These are phyloP conservation scores for Candida maris DNA, from an alignment of 805 yeast species.

Conservation along the genomic window DNA sequence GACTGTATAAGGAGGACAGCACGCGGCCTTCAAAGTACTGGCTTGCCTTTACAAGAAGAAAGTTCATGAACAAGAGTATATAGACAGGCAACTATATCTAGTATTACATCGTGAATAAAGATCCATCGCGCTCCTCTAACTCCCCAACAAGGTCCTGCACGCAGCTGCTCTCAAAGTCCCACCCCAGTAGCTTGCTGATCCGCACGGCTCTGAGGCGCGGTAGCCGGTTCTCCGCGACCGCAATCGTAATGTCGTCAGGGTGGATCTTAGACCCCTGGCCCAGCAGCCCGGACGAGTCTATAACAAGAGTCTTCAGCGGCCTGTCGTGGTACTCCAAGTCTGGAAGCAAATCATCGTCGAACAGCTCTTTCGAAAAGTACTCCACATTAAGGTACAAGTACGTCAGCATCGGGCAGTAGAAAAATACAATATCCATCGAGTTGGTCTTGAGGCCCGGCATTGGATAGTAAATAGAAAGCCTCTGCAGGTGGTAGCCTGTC, in stretches of 20 bases:
- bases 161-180: conserved; percentile 68
- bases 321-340: conserved; percentile 27
- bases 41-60: conserved; percentile 92
- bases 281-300: conserved; percentile 81
- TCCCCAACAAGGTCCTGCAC: conserved; percentile 62
- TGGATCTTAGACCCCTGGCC: conserved; percentile 82
- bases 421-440: conserved; percentile 69
- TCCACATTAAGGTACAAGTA: conserved; percentile 74
- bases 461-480: conserved; percentile 75
- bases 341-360: conserved; percentile 43
- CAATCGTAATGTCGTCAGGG: conserved; percentile 85
- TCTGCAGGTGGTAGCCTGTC: conserved; percentile 62
- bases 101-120: conserved; percentile 47
- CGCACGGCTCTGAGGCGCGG: conserved; percentile 63
- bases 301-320: conserved; percentile 59
- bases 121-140: conserved; percentile 73
- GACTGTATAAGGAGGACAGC: conserved; percentile 62
- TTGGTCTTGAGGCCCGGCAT: conserved; percentile 73
- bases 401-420: conserved; percentile 69
- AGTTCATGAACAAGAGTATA: conserved; percentile 90
- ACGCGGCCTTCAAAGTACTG: conserved; percentile 81
- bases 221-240: conserved; percentile 72
- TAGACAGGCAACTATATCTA: conserved; percentile 21
- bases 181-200: conserved; percentile 75
- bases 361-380: conserved; percentile 55